Percentiles rank a stretch among this genome's conserved stretches.
These are phyloP conservation scores for Zychaea mexicana DNA, from an alignment of 371 early-diverging fungal genomes.

Conservation along the genomic window DNA sequence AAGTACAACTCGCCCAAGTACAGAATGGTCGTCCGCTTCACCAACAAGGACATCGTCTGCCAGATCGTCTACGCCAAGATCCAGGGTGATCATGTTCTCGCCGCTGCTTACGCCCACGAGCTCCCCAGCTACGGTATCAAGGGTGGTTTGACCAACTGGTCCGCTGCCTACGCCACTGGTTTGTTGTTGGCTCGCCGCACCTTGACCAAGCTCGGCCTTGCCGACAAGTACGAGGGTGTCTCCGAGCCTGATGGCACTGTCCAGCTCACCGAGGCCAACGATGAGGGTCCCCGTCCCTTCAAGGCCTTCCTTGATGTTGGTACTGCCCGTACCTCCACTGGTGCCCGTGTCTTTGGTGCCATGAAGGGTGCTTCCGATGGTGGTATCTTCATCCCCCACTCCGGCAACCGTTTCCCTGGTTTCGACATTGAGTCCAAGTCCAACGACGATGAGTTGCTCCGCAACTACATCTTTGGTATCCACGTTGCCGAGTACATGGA, in stretches of 20 bases:
- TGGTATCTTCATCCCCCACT: conserved; percentile 99
- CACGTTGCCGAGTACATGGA: conserved; percentile 99
- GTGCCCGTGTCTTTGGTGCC: conserved; percentile 98
- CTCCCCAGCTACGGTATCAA: conserved; percentile 98
- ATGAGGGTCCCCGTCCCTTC: conserved; percentile 98
- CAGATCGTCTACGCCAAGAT: conserved; percentile 99
- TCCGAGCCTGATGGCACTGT: conserved; percentile 93
- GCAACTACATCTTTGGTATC: conserved; percentile 98
- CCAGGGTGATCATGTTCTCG: conserved; percentile 97
- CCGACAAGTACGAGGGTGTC: conserved; percentile 96
- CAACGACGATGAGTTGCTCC: conserved; percentile 95
- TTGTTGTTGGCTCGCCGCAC: conserved; percentile 97
- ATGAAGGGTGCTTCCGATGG: conserved; percentile 99
- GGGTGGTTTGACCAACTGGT: conserved; percentile 99
- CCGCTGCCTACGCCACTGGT: conserved; percentile 99
- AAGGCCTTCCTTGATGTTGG: conserved; percentile 99
- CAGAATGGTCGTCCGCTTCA: conserved; percentile 99
- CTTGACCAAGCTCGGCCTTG: conserved; percentile 94
- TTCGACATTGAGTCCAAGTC: conserved; percentile 90
- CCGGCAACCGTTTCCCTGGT: conserved; percentile 98
- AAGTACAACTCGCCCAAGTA: conserved; percentile 99
- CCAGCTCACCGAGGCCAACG: conserved; percentile 89
- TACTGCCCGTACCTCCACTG: conserved; percentile 98
- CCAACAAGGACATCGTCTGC: conserved; percentile 98
- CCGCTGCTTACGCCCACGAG: conserved; percentile 99